phyloP scores from a whole-genome alignment of 192 early-diverging fungal genomes.

The Rhizoclosmatium globosum region DNA sequence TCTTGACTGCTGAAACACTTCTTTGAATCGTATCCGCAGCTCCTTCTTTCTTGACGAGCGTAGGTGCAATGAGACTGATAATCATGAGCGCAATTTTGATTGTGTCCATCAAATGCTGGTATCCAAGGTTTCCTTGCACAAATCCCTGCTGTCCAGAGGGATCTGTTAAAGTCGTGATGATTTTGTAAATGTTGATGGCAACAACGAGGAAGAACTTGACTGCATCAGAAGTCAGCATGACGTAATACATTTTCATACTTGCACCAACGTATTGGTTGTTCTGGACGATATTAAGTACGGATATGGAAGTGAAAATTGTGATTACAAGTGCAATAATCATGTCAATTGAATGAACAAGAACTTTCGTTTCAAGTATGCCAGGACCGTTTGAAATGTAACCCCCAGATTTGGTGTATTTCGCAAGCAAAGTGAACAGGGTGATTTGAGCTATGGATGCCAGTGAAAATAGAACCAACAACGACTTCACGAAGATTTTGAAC shows the following conservation, averaged over 20 bases:
- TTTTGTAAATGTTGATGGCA: not conserved
- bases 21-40: not conserved
- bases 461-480: not conserved
- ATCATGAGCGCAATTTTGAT: not conserved
- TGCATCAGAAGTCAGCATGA: not conserved
- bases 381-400: not conserved
- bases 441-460: not conserved
- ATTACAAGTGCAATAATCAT: not conserved
- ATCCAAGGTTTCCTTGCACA: not conserved
- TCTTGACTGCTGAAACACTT: not conserved
- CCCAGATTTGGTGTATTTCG: not conserved
- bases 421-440: not conserved
- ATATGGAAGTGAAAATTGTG: not conserved
- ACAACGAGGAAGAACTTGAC: not conserved
- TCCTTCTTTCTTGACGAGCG: not conserved
- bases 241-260: not conserved
- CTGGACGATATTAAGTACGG: not conserved
- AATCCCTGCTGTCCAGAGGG: not conserved
- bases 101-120: not conserved
- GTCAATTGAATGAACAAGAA: not conserved
- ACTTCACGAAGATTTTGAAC: not conserved
- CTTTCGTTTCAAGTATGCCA: not conserved
- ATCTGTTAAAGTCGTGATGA: not conserved
- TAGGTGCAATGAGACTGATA: not conserved
- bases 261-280: not conserved